These are phyloP conservation scores for Colletotrichum magnum DNA, from an alignment of 2,329 filamentous ascomycete species.

Conservation along the genomic window DNA sequence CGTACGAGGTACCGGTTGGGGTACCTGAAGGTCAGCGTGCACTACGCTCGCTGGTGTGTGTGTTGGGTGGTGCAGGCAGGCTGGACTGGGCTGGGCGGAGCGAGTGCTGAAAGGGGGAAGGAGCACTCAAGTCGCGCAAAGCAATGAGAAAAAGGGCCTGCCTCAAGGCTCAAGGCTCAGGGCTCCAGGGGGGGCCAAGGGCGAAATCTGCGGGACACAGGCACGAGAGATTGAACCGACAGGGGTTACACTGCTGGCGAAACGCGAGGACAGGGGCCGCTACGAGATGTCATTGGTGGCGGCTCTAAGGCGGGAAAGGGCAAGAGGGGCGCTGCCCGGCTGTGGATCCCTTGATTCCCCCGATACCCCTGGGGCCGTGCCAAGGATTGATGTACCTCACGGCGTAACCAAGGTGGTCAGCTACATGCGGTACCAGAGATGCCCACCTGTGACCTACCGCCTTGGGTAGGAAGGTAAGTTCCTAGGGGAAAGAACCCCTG, in stretches of 20 bases:
- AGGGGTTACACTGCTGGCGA: conserved; percentile 35
- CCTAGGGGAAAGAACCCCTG: background rate
- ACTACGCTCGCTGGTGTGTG: no score
- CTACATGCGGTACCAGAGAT: no score
- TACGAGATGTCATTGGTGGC: conserved; percentile 13
- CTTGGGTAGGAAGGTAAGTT: no score
- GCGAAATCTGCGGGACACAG: conserved; percentile 40
- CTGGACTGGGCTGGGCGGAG: conserved; percentile 25
- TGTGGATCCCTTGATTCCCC: conserved; percentile 40
- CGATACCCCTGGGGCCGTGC: conserved; percentile 31
- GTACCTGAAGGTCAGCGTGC: no score
- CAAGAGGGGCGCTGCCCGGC: conserved; percentile 12
- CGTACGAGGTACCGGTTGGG: no score
- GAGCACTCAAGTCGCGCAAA: background rate
- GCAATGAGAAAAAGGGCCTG: background rate
- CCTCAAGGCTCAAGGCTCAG: no score
- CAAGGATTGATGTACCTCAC: no score
- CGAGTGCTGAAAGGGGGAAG: conserved; percentile 32
- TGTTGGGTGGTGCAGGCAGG: conserved; percentile 11
- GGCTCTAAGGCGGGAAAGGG: background rate
- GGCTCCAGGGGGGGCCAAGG: background rate
- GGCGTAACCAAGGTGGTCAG: no score
- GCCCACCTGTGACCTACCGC: no score
- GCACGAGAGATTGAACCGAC: conserved; percentile 38
- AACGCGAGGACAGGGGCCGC: conserved; percentile 23